phyloP scores from a whole-genome alignment of 768 basidiomycete species.

The Inosperma sp. region DNA sequence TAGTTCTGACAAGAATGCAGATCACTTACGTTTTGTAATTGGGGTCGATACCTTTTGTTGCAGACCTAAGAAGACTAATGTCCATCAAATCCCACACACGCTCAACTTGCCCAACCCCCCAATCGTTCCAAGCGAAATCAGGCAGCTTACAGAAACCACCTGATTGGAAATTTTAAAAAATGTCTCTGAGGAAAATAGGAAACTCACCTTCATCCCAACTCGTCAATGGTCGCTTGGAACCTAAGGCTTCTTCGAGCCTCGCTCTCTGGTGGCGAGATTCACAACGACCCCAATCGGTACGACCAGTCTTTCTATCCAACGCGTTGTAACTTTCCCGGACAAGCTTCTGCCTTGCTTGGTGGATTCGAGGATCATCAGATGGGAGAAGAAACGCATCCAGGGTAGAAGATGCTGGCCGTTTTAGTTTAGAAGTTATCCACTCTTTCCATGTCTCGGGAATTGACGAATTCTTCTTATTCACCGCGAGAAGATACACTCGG shows the following conservation, averaged over 20 bases:
- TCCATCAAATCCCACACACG: conserved; percentile 96
- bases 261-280: conserved; percentile 89
- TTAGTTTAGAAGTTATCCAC: conserved; percentile 54
- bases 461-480: conserved; percentile 55
- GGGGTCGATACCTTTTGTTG: conserved; percentile 76
- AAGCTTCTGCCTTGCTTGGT: conserved; percentile 81
- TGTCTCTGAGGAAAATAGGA: background rate
- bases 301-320: conserved; percentile 62
- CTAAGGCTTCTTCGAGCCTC: conserved; percentile 77
- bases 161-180: conserved; percentile 23
- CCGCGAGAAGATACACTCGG: conserved; percentile 81
- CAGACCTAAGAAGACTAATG: conserved; percentile 78
- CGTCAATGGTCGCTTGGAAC: conserved; percentile 80
- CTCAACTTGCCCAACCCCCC: conserved; percentile 90
- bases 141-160: conserved; percentile 81
- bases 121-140: conserved; percentile 91
- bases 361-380: conserved; percentile 87
- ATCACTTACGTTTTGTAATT: conserved; percentile 78
- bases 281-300: conserved; percentile 88
- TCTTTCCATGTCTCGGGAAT: conserved; percentile 70
- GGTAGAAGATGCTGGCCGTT: conserved; percentile 82
- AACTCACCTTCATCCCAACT: conserved; percentile 83
- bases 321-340: conserved; percentile 63
- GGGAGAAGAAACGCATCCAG: conserved; percentile 90
- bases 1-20: background rate